Evolutionary conservation across 768 basidiomycete species (phyloP).

Genomic region (Suillus subaureus): DNA sequence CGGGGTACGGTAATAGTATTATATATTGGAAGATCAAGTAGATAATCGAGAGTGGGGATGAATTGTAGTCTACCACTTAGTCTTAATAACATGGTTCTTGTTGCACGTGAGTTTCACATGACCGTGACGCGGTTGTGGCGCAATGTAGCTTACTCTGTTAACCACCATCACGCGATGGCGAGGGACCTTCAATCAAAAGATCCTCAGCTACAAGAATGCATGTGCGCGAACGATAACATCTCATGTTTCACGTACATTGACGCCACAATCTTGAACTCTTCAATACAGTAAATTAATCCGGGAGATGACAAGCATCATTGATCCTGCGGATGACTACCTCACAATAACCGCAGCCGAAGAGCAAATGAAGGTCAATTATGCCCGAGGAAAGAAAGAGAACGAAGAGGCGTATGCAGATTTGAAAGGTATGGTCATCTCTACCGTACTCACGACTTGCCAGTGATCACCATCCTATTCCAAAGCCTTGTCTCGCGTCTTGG

Average conservation of each 20-base stretch:
- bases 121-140: constrained; percentile 2
- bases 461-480: constrained; percentile 9
- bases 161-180: constrained; percentile 19
- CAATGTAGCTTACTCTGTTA: background rate
- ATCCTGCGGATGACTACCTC: constrained; percentile 78
- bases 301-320: constrained; percentile 72
- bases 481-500: constrained; percentile 68
- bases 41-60: background rate
- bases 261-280: background rate
- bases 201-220: constrained; percentile 35
- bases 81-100: background rate
- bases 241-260: background rate
- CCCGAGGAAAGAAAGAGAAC: constrained; percentile 62
- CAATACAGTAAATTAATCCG: constrained; percentile 60
- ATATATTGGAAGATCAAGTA: constrained; percentile 68
- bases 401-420: constrained; percentile 68
- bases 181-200: constrained; percentile 35
- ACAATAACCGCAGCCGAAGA: constrained; percentile 77
- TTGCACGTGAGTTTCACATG: constrained; percentile 11
- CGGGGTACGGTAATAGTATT: constrained; percentile 63
- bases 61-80: too few relatives aligned
- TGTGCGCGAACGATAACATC: constrained; percentile 20
- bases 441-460: background rate
- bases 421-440: constrained; percentile 47
- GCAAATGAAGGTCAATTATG: constrained; percentile 59